Evolutionary conservation across 257 asterid species (phyloP).

Genomic region (Nicotiana sylvestris): DNA sequence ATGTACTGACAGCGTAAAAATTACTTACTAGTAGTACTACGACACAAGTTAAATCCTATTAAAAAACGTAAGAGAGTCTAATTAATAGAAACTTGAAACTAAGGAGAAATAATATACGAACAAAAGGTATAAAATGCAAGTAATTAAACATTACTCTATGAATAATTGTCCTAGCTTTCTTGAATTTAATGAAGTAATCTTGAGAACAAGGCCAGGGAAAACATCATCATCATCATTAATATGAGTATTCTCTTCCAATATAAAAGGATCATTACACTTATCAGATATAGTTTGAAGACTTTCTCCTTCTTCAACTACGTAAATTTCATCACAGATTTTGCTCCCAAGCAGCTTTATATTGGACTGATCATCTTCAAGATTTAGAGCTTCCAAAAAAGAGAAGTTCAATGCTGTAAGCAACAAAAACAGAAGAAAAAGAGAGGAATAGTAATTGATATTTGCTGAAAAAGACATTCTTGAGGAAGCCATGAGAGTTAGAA

Average conservation of each 20-base stretch:
- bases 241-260: slow-evolving; percentile 23
- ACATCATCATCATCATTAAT: slow-evolving; percentile 26
- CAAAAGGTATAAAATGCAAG: background rate
- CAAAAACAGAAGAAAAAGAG: background rate
- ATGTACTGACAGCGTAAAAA: background rate
- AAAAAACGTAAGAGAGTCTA: background rate
- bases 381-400: background rate
- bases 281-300: slow-evolving; percentile 20
- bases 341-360: background rate
- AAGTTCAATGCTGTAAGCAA: background rate
- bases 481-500: background rate
- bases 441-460: background rate
- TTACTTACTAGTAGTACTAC: no score
- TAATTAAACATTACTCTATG: background rate
- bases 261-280: slow-evolving; percentile 18
- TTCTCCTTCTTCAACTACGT: slow-evolving; percentile 28
- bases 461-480: background rate
- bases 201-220: slow-evolving; percentile 26
- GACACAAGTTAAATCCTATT: no score
- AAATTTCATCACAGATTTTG: slow-evolving; percentile 21
- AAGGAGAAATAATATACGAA: background rate
- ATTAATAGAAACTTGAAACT: background rate
- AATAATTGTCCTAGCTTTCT: background rate
- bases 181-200: slow-evolving; percentile 12
- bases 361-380: background rate